Base-by-base conservation (phyloP, 2,329 filamentous ascomycete genomes). In the Pleurostoma richardsiae region DNA sequence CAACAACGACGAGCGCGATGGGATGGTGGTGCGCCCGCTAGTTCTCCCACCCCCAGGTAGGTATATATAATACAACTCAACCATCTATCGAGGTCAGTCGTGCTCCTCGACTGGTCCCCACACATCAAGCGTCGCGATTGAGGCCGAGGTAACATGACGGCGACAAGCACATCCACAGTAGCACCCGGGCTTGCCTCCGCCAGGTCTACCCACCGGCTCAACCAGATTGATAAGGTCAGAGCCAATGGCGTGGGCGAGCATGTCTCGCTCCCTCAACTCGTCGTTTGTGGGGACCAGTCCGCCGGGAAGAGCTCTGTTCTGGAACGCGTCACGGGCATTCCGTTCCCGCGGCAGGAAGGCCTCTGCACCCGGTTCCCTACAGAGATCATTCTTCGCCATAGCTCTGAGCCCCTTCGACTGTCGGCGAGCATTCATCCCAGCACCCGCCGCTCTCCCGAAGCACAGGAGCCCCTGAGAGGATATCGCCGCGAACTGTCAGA, bases 321-420 rank as follows among this genome's bases (percentile, higher is more conserved):
- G 0, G 72, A 80, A 49, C 77, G 75, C 0, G 73, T 81, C 40
- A 72, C 76, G 0, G 68, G 73, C 6, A 72, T 82, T 3, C 67
- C 68, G 0, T 79, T 80, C 41, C 72, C 73, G 0, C 59, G 68
- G 30, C 76, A 79, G 19, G 70, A 72, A 40, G 70, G 66, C 40
- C 52, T 77, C 0, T 79, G 76, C 54, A 79, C 77, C 1, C 62
- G 72, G 0, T 79, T 79, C 47, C 70, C 75, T 0, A 79, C 74
- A 0, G 72, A 79, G 52, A 59, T 79, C 19, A 65, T 73, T 26
- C 59, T 79, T 2, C 65, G 72, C 7, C 65, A 68, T 4, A 59
- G 52, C 4, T 29, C 56, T 0, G 28, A 56, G 1, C n/a, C n/a
- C n/a, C n/a, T n/a, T n/a, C n/a, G 41, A 57, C 0, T 55, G 50